Evolutionary conservation across 2,329 filamentous ascomycete genomes (phyloP), one percentile per base, ranked within the genome.

Genomic region (Clonostachys sp.): DNA sequence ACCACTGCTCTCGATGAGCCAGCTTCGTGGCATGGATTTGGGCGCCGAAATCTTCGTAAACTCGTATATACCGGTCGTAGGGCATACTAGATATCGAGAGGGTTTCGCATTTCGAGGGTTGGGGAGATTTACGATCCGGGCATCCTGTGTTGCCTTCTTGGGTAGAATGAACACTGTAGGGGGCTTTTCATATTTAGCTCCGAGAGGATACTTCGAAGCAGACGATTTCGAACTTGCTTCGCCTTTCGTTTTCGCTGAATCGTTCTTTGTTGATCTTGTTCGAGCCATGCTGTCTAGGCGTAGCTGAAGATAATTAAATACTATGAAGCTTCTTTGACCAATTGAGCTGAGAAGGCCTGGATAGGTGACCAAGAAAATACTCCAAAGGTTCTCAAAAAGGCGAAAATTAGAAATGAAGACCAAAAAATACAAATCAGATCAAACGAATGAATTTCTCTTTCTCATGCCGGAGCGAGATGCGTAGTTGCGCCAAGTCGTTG

Each of bases 131-230:
- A 84, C 68, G 46, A 87, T 77, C 46, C 75, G 76, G 18, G 82
- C 77, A 5, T 76, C 70, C n/a, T 70, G 49, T 0, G 70, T 74
- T 13, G 77, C 73, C 51, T 70, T 67, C n/a, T 70, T 72, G 13
- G 83, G 84, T 6, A 87, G 66, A 48, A 87, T 73, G 60, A 87
- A 83, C 43, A 87, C 61, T 46, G 74, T 76, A 4, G 76, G 73
- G 10, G 77, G 69, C 39, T 70, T 76, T 20, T 64, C 54, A 12
- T 62, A 59, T 42, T 65, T 64, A 13, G 68, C 45, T 5, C 71
- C 53, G 16, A 81, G 61, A 3, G 13, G 13, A 18, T 35, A 38
- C 16, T 10, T 12, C 17, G 43, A 20, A 33, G 10, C 36, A 8
- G 36, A 39, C 36, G 36, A 39, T 18, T 39, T 41, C 7, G 17